Percentiles rank a stretch among this genome's conserved stretches.
These are phyloP conservation scores for Euphrasia confusa DNA, from an alignment of 257 asterid genomes.

Conservation along the genomic window DNA sequence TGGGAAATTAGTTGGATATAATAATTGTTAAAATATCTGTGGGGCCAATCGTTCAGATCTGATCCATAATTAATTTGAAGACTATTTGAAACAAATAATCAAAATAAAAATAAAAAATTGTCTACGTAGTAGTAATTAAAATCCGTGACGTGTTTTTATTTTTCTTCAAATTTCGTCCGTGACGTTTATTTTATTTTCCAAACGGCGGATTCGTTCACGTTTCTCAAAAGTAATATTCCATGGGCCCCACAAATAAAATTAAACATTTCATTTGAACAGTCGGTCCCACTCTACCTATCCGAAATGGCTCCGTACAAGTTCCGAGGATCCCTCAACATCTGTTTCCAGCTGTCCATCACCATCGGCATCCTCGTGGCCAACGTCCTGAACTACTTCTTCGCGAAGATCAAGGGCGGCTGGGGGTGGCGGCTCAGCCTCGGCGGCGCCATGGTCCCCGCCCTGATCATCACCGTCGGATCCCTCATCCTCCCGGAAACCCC, in stretches of 20 bases:
- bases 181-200: neutral
- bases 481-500: constrained; percentile 82
- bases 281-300: constrained; percentile 61
- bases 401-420: constrained; percentile 55
- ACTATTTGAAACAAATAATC: too few relatives aligned
- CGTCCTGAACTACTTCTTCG: constrained; percentile 46
- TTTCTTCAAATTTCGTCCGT: too few relatives aligned
- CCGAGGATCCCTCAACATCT: constrained; percentile 68
- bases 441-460: constrained; percentile 77
- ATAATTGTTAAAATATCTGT: neutral
- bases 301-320: constrained; percentile 68
- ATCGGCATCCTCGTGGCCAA: constrained; percentile 61
- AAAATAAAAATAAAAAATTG: too few relatives aligned
- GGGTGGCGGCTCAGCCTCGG: constrained; percentile 86
- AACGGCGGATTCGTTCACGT: neutral
- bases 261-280: constrained; percentile 22
- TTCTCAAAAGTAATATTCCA: too few relatives aligned
- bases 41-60: constrained; percentile 44
- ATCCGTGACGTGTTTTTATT: too few relatives aligned
- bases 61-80: constrained; percentile 25
- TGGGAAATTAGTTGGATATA: too few relatives aligned
- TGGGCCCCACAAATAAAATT: too few relatives aligned
- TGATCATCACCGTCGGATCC: constrained; percentile 68
- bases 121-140: too few relatives aligned
- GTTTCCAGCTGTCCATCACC: constrained; percentile 55